Percentiles rank a stretch among this genome's conserved stretches.
Evolutionary conservation across 1,284 basidiomycete genomes (phyloP).

Genomic region (Cyathus pygmaeus): DNA sequence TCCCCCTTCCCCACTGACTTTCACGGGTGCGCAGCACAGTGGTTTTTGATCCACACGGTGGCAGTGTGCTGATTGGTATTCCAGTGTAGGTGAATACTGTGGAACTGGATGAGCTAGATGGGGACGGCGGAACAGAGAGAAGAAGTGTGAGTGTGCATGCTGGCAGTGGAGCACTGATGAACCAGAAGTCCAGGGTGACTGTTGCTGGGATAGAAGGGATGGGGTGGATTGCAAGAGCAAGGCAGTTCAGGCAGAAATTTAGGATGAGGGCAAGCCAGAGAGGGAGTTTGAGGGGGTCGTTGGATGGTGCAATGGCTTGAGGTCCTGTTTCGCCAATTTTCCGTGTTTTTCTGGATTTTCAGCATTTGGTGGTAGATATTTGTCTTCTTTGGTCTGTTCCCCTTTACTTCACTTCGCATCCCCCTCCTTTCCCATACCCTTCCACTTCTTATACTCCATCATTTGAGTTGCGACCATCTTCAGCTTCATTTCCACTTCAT

Average conservation of each 20-base stretch:
- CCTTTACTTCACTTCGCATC: no score
- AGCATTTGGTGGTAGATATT: no score
- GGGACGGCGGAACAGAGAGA: constrained; percentile 32
- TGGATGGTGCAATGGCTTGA: no score
- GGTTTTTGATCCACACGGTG: constrained; percentile 43
- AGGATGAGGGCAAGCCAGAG: no score
- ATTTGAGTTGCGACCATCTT: no score
- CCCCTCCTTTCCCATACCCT: no score
- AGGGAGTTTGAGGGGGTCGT: no score
- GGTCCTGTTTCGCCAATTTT: no score
- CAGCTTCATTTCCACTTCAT: no score
- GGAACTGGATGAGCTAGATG: constrained; percentile 41
- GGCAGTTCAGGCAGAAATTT: constrained; percentile 60
- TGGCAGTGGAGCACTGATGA: constrained; percentile 43
- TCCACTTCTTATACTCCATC: no score
- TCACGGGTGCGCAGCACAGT: constrained; percentile 23
- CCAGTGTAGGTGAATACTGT: constrained; percentile 67
- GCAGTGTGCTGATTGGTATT: constrained; percentile 61
- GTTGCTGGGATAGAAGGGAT: constrained; percentile 33
- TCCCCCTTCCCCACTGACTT: constrained; percentile 61
- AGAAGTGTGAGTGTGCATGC: constrained; percentile 49
- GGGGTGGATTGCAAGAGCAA: constrained; percentile 59
- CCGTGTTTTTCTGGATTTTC: no score
- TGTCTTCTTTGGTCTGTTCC: no score
- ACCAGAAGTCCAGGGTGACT: constrained; percentile 53